Conservation (phyloP, 2,329 filamentous ascomycete species). For the Microdochium bolleyi region DNA sequence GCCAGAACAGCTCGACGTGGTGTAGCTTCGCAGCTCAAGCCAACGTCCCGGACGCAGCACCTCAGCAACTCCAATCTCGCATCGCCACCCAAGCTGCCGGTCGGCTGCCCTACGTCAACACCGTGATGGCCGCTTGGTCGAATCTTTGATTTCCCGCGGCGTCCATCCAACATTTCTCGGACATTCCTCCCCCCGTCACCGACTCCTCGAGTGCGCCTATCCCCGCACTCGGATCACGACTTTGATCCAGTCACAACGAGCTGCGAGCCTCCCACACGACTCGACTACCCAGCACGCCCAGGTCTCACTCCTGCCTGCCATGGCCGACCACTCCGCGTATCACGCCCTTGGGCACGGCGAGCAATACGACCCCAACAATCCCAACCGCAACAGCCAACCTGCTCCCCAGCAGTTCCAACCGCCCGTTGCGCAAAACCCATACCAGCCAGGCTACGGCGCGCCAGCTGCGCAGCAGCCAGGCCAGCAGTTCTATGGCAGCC, state of each 20-base stretch:
- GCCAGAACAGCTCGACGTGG: not conserved
- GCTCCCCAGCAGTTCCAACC: conserved; percentile 48
- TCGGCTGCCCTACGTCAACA: not conserved
- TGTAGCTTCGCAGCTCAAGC: not conserved
- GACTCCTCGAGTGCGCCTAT: not conserved
- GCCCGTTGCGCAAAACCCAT: conserved; percentile 43
- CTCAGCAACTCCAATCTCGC: not conserved
- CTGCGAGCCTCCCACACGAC: not conserved
- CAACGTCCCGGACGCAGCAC: not conserved
- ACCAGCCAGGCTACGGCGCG: conserved; percentile 39
- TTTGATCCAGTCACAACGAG: conserved; percentile 2
- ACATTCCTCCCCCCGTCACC: not conserved
- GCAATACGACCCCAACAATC: conserved; percentile 45
- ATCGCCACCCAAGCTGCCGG: not conserved
- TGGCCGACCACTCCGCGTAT: conserved; percentile 49
- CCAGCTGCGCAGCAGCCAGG: conserved; percentile 24
- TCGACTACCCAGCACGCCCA: not conserved
- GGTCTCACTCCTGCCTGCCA: conserved; percentile 13
- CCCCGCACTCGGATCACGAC: not conserved
- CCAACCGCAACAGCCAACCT: conserved; percentile 40
- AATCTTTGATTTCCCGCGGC: not conserved
- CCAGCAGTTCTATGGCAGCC: conserved; percentile 31
- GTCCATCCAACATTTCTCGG: not conserved
- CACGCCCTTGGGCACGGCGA: conserved; percentile 49
- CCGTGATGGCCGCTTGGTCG: not conserved